These are phyloP conservation scores for Pyrus betulifolia DNA, from an alignment of 306 rosid species.

Conservation along the genomic window DNA sequence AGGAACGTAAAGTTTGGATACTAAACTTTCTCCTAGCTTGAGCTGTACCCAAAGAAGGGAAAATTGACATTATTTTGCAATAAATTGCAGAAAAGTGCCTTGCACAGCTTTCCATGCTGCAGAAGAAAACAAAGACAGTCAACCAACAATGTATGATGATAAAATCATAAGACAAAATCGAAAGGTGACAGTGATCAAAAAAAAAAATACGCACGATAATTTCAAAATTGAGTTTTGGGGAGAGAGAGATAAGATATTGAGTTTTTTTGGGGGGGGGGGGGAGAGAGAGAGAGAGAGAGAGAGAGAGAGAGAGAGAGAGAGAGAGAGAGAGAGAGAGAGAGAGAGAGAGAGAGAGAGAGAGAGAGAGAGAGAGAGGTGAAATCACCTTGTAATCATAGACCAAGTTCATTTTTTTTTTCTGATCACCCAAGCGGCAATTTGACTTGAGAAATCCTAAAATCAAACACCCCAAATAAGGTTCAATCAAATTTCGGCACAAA, in stretches of 20 bases:
- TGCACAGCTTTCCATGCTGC: constrained; percentile 91
- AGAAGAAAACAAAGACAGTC: constrained; percentile 9
- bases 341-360: too few relatives aligned
- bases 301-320: too few relatives aligned
- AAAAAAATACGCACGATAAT: not conserved
- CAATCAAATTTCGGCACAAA: too few relatives aligned
- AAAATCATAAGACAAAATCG: not conserved
- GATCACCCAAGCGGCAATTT: too few relatives aligned
- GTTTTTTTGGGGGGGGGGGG: too few relatives aligned
- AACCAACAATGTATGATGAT: not conserved
- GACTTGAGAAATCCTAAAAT: too few relatives aligned
- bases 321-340: too few relatives aligned
- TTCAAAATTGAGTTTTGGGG: not conserved
- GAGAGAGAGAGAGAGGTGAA: too few relatives aligned
- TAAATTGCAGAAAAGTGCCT: constrained; percentile 59
- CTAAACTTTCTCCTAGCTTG: constrained; percentile 90
- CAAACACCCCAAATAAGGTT: too few relatives aligned
- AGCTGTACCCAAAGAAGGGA: constrained; percentile 88
- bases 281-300: too few relatives aligned
- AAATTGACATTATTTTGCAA: constrained; percentile 70
- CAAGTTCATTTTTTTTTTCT: too few relatives aligned
- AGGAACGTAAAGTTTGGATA: constrained; percentile 78
- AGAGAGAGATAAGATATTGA: not conserved
- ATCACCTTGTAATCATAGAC: too few relatives aligned
- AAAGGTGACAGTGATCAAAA: not conserved